Conservation (phyloP, 2,329 filamentous ascomycete genomes). For the Colletotrichum musae region DNA sequence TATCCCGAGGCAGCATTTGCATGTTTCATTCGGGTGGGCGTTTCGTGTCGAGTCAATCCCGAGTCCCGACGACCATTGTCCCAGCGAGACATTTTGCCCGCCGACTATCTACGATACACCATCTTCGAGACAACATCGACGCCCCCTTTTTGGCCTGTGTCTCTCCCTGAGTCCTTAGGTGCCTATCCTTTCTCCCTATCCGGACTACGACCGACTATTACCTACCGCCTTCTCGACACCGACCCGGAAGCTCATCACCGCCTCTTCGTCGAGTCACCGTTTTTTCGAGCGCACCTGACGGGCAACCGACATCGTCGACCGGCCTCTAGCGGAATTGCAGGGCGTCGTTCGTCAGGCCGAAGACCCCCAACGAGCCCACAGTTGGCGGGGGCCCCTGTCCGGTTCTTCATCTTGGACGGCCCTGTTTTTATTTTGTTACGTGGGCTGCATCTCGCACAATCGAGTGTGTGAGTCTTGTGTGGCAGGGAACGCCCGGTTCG, state of each 20-base stretch:
- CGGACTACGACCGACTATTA: neutral
- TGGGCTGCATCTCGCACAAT: no score
- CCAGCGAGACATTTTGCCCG: constrained; percentile 2
- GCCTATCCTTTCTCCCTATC: neutral
- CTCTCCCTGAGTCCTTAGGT: neutral
- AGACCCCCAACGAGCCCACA: constrained; percentile 19
- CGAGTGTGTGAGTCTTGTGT: neutral
- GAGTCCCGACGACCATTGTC: neutral
- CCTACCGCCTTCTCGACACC: neutral
- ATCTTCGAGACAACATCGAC: neutral
- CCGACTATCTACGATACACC: neutral
- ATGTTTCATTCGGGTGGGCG: constrained; percentile 33
- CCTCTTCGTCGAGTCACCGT: constrained; percentile 13
- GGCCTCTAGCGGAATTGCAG: constrained; percentile 36
- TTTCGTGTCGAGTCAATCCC: constrained; percentile 22
- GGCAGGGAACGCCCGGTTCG: constrained; percentile 30
- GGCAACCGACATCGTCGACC: constrained; percentile 26
- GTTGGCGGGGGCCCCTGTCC: constrained; percentile 4
- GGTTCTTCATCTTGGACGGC: neutral
- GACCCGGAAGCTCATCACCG: constrained; percentile 9
- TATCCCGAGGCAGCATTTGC: neutral
- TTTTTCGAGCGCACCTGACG: neutral
- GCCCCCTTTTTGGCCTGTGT: neutral
- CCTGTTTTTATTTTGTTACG: neutral
- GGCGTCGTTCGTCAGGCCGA: neutral